These are phyloP conservation scores for Escovopsis sp. DNA, from an alignment of 2,329 filamentous ascomycete species.

Conservation along the genomic window DNA sequence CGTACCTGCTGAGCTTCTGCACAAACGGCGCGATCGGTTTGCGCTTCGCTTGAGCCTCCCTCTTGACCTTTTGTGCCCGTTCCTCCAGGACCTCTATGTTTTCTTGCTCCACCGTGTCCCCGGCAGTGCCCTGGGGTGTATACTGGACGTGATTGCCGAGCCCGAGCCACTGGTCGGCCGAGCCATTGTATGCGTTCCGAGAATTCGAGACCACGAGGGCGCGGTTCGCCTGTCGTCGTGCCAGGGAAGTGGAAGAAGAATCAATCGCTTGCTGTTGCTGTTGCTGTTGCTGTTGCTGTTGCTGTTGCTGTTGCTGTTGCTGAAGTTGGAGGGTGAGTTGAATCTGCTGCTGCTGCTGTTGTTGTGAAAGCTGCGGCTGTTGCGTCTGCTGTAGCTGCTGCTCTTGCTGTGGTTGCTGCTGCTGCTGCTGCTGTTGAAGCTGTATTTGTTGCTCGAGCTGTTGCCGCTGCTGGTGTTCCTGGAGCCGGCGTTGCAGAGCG, in stretches of 20 bases:
- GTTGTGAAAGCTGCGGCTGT: no score
- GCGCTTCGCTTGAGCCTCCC: constrained; percentile 74
- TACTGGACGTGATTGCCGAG: constrained; percentile 28
- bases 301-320: no score
- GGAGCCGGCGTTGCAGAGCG: neutral
- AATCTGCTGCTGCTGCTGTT: no score
- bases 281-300: no score
- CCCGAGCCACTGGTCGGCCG: constrained; percentile 25
- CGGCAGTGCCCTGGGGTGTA: constrained; percentile 22
- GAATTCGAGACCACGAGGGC: constrained; percentile 31
- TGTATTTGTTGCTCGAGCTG: no score
- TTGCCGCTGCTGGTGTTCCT: no score
- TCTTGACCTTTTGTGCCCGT: constrained; percentile 66
- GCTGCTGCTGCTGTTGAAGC: neutral
- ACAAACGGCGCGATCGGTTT: constrained; percentile 98
- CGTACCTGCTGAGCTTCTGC: constrained; percentile 91
- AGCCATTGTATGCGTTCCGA: constrained; percentile 22
- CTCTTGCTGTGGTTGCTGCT: neutral
- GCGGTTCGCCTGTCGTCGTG: constrained; percentile 36
- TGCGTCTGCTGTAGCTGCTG: no score
- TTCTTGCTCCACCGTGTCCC: constrained; percentile 38
- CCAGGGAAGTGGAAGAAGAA: constrained; percentile 33
- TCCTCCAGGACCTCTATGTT: constrained; percentile 68
- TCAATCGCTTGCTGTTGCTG: constrained; percentile 17
- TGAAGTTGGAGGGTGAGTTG: no score